A percentile compares a stretch with the other conserved stretches of the same genome.
Conservation (phyloP, 1,284 basidiomycete genomes). For the Trichosporon inkin region DNA sequence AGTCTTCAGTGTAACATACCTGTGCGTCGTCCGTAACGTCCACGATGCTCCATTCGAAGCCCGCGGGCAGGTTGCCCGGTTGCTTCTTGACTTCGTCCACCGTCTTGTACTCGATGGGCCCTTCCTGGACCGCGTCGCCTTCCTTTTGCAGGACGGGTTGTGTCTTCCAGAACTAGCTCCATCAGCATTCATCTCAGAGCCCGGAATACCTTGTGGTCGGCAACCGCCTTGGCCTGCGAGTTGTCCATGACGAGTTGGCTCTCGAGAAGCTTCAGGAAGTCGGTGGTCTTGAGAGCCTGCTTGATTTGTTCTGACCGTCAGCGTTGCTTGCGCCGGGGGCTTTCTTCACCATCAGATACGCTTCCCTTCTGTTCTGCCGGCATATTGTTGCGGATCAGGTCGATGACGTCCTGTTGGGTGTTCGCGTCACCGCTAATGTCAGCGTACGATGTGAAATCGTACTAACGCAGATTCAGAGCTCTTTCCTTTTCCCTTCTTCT, state of each 20-base stretch:
- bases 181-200: background rate
- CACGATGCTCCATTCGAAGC: slow-evolving; percentile 86
- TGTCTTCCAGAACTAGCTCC: slow-evolving; percentile 79
- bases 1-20: slow-evolving; percentile 50
- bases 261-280: slow-evolving; percentile 51
- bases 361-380: slow-evolving; percentile 3
- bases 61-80: slow-evolving; percentile 80
- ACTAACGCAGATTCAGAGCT: slow-evolving; percentile 17
- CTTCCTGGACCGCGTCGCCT: slow-evolving; percentile 65
- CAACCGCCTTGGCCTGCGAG: slow-evolving; percentile 67
- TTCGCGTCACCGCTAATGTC: slow-evolving; percentile 11
- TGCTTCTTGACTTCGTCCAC: slow-evolving; percentile 77
- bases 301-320: slow-evolving; percentile 41
- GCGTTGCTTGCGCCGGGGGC: background rate
- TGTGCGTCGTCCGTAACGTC: slow-evolving; percentile 75
- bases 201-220: slow-evolving; percentile 72
- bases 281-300: slow-evolving; percentile 48
- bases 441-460: background rate
- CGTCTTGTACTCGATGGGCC: slow-evolving; percentile 75
- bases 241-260: slow-evolving; percentile 45
- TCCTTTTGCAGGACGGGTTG: slow-evolving; percentile 80
- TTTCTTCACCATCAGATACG: slow-evolving; percentile 8
- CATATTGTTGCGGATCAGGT: slow-evolving; percentile 20
- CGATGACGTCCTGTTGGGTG: slow-evolving; percentile 12
- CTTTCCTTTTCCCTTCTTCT: slow-evolving; percentile 42